Conservation (phyloP, 371 early-diverging fungal species). For the Haplosporangium sp. region DNA sequence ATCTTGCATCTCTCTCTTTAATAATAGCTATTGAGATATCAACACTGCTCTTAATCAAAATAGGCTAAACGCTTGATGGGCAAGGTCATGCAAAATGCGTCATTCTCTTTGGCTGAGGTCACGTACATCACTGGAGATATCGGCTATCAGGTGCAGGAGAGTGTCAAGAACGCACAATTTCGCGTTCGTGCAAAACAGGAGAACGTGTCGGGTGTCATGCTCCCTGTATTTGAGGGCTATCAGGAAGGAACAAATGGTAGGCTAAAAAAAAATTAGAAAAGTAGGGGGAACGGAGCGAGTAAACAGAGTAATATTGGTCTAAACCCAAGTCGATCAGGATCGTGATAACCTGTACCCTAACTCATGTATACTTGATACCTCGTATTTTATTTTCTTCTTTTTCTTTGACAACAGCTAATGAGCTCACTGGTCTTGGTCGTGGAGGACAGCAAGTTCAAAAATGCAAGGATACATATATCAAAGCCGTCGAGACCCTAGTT, state of each 20-base stretch:
- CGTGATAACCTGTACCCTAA: neutral
- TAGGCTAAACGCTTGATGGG: conserved; percentile 94
- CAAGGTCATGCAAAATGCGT: conserved; percentile 97
- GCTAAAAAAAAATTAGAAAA: neutral
- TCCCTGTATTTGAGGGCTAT: conserved; percentile 93
- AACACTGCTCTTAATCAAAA: neutral
- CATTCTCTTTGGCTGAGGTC: conserved; percentile 98
- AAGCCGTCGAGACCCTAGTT: conserved; percentile 93
- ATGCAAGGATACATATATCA: conserved; percentile 94
- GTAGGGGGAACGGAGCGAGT: no score
- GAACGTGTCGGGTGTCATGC: conserved; percentile 97
- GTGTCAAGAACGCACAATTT: conserved; percentile 90
- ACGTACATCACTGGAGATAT: conserved; percentile 98
- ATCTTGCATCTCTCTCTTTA: neutral
- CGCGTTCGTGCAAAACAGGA: conserved; percentile 93
- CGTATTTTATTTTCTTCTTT: conserved; percentile 1
- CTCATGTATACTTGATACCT: neutral
- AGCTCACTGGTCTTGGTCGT: conserved; percentile 96
- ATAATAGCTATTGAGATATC: neutral
- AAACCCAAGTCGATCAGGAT: neutral
- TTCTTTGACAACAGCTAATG: conserved; percentile 73
- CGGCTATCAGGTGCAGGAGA: conserved; percentile 95
- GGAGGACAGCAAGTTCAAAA: conserved; percentile 98
- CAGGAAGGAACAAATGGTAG: conserved; percentile 88
- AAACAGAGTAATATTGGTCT: neutral